Evolutionary conservation across 2,329 filamentous ascomycete species (phyloP).

Genomic region (Aspergillus cejpii): DNA sequence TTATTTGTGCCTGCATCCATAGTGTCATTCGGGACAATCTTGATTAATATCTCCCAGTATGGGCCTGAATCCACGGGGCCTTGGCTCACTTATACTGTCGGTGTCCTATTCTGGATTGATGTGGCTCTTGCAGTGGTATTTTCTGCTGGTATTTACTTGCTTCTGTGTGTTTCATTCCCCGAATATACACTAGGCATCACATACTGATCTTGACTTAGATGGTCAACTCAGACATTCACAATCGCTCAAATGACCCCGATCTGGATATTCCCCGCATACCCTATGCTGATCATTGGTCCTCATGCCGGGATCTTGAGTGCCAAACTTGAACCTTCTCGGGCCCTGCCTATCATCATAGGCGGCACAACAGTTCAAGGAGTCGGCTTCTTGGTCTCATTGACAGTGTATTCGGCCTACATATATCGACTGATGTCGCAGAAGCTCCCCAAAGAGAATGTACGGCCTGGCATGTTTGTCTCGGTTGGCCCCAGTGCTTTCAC

Average conservation of each 20-base stretch:
- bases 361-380: constrained; percentile 58
- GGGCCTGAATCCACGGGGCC: constrained; percentile 55
- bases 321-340: constrained; percentile 39
- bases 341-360: constrained; percentile 53
- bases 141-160: constrained; percentile 66
- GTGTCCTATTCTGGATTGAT: constrained; percentile 69
- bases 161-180: constrained; percentile 46
- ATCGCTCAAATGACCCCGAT: constrained; percentile 81
- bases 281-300: constrained; percentile 67
- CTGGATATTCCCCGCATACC: constrained; percentile 83
- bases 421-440: constrained; percentile 87
- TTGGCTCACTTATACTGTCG: constrained; percentile 58
- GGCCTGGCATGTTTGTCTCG: constrained; percentile 79
- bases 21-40: constrained; percentile 65
- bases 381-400: constrained; percentile 60
- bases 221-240: constrained; percentile 60
- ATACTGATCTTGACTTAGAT: constrained; percentile 37
- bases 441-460: constrained; percentile 64
- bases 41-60: constrained; percentile 74
- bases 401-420: constrained; percentile 78
- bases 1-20: constrained; percentile 65
- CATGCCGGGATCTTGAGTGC: constrained; percentile 57
- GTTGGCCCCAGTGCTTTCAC: constrained; percentile 71
- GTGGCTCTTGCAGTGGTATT: constrained; percentile 59
- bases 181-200: background rate